Percentiles rank a stretch among this genome's conserved stretches.
Conservation (phyloP, 225 moss, liverwort and hornwort genomes). For the Sphagnum tenellum region DNA sequence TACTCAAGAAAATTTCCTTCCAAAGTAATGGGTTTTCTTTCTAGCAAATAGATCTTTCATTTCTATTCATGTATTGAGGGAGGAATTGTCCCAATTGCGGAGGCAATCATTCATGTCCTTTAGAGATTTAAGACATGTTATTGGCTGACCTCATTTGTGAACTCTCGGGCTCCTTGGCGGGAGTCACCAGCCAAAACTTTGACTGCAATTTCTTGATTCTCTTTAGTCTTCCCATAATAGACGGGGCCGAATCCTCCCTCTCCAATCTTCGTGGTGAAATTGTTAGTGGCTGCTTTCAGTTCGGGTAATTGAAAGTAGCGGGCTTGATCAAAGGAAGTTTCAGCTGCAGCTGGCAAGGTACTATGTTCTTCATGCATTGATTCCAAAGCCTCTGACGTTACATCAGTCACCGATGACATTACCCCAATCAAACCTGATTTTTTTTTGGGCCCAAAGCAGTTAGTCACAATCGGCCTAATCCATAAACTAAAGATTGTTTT, state of each 20-base stretch:
- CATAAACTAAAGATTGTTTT: too few species aligned
- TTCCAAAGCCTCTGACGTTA: neutral
- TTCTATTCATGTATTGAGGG: too few species aligned
- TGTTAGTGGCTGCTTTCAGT: constrained; percentile 18
- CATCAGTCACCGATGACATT: neutral
- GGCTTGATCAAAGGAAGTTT: neutral
- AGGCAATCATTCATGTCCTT: neutral
- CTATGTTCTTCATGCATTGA: neutral
- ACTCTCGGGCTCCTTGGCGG: constrained; percentile 41
- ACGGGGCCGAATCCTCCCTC: constrained; percentile 45
- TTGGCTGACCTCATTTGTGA: constrained; percentile 43
- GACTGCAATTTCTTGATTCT: constrained; percentile 49
- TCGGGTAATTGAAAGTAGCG: constrained; percentile 16
- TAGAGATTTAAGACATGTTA: neutral
- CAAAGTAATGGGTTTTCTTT: too few species aligned
- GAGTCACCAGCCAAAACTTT: constrained; percentile 39
- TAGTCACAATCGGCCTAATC: too few species aligned
- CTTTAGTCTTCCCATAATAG: constrained; percentile 37
- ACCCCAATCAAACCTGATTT: constrained; percentile 6
- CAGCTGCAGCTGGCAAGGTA: neutral
- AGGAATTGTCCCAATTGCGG: too few species aligned
- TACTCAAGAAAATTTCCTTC: too few species aligned
- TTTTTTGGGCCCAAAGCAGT: too few species aligned
- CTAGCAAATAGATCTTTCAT: too few species aligned
- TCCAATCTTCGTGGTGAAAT: constrained; percentile 27